Conservation (phyloP, 164 flowering plant species). For the Magnolia sinica region DNA sequence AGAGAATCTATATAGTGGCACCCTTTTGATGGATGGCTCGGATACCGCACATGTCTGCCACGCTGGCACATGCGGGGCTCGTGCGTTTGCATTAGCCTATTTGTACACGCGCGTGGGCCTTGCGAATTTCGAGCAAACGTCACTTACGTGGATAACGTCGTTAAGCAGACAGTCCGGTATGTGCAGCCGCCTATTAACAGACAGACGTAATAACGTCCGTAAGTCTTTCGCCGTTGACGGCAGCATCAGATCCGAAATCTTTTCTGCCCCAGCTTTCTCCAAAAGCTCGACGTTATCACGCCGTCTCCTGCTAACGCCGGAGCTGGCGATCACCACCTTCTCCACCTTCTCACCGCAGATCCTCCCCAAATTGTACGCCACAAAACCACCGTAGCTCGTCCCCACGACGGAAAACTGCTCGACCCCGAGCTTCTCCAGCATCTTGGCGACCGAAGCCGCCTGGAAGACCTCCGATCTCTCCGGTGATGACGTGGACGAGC, state of each 20-base stretch:
- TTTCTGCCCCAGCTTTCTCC: conserved; percentile 38
- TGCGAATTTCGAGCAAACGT: no score
- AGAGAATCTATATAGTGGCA: no score
- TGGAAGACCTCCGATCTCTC: conserved; percentile 66
- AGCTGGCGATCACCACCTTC: conserved; percentile 69
- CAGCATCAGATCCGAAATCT: conserved; percentile 51
- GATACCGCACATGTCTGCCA: no score
- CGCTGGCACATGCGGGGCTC: no score
- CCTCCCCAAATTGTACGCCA: conserved; percentile 64
- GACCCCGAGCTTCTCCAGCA: conserved; percentile 46
- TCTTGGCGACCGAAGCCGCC: conserved; percentile 43
- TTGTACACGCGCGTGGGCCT: no score
- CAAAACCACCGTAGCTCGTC: conserved; percentile 40
- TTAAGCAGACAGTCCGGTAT: conserved; percentile 56
- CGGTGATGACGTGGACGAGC: conserved; percentile 41
- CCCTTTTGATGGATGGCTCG: no score
- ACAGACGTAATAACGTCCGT: conserved; percentile 32
- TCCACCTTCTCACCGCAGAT: conserved; percentile 58
- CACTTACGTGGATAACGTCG: conserved; percentile 49
- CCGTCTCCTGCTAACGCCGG: conserved; percentile 48
- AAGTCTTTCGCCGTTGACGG: conserved; percentile 46
- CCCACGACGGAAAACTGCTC: conserved; percentile 29
- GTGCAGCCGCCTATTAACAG: conserved; percentile 18
- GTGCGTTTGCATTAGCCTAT: no score
- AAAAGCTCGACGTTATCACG: conserved; percentile 36